These are phyloP conservation scores for Xylariaceae sp. DNA, from an alignment of 2,329 filamentous ascomycete genomes.

Conservation along the genomic window DNA sequence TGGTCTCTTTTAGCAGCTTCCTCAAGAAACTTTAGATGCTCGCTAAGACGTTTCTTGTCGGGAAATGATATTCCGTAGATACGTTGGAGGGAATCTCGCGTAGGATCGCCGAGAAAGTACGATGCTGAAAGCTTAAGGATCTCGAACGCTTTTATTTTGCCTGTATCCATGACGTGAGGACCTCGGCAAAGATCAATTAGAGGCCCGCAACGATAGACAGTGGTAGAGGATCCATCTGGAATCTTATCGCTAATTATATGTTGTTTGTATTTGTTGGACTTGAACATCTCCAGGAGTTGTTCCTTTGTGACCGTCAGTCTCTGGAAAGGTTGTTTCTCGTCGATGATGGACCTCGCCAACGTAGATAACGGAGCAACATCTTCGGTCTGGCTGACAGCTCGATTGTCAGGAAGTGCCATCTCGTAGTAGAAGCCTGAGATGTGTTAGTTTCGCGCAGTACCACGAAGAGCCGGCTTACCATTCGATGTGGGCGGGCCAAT, in stretches of 20 bases:
- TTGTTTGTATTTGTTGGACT: constrained; percentile 94
- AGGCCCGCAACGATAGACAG: constrained; percentile 92
- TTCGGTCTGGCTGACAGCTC: constrained; percentile 23
- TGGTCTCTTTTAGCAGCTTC: constrained; percentile 99
- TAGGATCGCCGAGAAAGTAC: constrained; percentile 93
- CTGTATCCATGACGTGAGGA: constrained; percentile 91
- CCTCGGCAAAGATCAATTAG: constrained; percentile 95
- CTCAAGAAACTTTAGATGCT: constrained; percentile 93
- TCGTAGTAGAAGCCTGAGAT: constrained; percentile 83
- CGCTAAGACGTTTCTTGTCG: constrained; percentile 92
- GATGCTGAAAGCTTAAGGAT: constrained; percentile 79
- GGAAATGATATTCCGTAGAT: constrained; percentile 96
- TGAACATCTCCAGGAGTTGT: constrained; percentile 59
- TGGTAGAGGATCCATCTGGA: constrained; percentile 85
- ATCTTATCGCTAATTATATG: constrained; percentile 97
- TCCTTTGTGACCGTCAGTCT: constrained; percentile 22
- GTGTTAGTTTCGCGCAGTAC: neutral
- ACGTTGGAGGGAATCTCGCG: constrained; percentile 93
- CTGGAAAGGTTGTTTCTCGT: constrained; percentile 29
- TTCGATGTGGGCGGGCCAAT: constrained; percentile 91
- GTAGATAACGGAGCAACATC: constrained; percentile 21
- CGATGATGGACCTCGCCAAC: constrained; percentile 17
- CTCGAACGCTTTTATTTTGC: constrained; percentile 92
- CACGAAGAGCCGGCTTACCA: constrained; percentile 50
- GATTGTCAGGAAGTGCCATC: constrained; percentile 72